Evolutionary conservation across 2,329 filamentous ascomycete species (phyloP).

Genomic region (Torrubiella hemipterigena): DNA sequence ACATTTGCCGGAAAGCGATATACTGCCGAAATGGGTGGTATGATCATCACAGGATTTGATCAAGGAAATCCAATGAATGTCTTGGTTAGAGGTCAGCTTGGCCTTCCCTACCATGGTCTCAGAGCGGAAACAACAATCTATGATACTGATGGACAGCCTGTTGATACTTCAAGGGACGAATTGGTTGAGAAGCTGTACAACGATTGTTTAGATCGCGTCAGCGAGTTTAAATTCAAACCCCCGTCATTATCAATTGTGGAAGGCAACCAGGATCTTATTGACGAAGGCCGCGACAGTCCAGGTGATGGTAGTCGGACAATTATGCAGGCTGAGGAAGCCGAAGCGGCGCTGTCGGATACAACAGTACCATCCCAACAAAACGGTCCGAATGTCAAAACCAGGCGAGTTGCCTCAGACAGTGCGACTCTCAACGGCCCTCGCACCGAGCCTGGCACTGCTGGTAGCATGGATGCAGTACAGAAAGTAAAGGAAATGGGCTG

Average conservation of each 20-base stretch:
- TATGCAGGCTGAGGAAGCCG: constrained; percentile 56
- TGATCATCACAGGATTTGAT: constrained; percentile 96
- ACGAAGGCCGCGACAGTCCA: constrained; percentile 68
- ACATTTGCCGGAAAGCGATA: constrained; percentile 47
- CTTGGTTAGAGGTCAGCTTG: constrained; percentile 81
- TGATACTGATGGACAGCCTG: constrained; percentile 66
- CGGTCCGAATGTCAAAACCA: constrained; percentile 39
- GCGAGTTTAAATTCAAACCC: constrained; percentile 75
- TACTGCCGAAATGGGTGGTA: constrained; percentile 93
- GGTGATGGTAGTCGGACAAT: constrained; percentile 62
- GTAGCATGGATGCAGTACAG: constrained; percentile 60
- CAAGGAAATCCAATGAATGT: constrained; percentile 88
- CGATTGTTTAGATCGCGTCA: constrained; percentile 83
- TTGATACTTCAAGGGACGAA: constrained; percentile 66
- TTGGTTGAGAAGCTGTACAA: constrained; percentile 90
- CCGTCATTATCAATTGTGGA: constrained; percentile 60
- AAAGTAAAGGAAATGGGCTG: constrained; percentile 77
- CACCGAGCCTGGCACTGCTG: constrained; percentile 55
- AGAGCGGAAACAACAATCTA: constrained; percentile 78
- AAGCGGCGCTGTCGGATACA: constrained; percentile 45
- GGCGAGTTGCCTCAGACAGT: constrained; percentile 54
- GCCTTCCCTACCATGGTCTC: constrained; percentile 73
- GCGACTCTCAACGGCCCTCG: constrained; percentile 64
- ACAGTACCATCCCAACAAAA: constrained; percentile 41
- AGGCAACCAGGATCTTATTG: constrained; percentile 71